Base-by-base conservation (phyloP, 208 protist genomes). In the Acanthamoeba triangularis region DNA sequence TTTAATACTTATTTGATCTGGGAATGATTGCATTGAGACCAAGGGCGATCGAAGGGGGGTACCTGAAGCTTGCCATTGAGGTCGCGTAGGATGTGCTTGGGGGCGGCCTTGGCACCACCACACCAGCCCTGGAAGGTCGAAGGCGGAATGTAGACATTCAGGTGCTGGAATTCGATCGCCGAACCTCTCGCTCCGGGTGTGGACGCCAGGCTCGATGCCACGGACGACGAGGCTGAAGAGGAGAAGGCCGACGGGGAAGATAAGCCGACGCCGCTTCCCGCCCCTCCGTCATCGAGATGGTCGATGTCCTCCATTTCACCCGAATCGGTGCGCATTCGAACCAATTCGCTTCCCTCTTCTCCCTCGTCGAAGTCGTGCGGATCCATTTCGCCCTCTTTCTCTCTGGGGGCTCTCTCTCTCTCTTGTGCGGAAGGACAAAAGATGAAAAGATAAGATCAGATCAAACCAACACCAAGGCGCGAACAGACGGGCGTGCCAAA, bases 21-120 rank as follows among this genome's bases (percentile, higher is more conserved):
- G n/a, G n/a, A n/a, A n/a, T n/a, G n/a, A n/a, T 41, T 41, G 37
- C 37, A 41, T 41, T 41, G 37, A 41, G 37, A 41, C 37, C 1
- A 41, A 3, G 37, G 37, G 37, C 2, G 37, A 1, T 41, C n/a
- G n/a, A 11, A 76, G 13, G 67, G 30, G 14, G 69, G 20, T n/a
- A 84, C 74, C 74, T 84, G 74, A 28, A 84, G 74, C 3, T 28
- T 16, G n/a, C 74, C 74, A 28, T 16, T 33, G 44, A 84, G 11
- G 41, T 84, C 74, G 74, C 41, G 74, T 35, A 84, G 74, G 28
- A 84, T 84, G 74, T 84, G 74, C 74, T 84, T 84, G 74, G 74
- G 74, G 28, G 23, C 41, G 74, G 18, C 74, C 41, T 84, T 84
- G 74, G 74, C 33, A 13, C 69, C 37, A 13, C 69, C 69, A n/a